Base-by-base conservation (phyloP, 768 basidiomycete genomes). In the Mycena amicta region DNA sequence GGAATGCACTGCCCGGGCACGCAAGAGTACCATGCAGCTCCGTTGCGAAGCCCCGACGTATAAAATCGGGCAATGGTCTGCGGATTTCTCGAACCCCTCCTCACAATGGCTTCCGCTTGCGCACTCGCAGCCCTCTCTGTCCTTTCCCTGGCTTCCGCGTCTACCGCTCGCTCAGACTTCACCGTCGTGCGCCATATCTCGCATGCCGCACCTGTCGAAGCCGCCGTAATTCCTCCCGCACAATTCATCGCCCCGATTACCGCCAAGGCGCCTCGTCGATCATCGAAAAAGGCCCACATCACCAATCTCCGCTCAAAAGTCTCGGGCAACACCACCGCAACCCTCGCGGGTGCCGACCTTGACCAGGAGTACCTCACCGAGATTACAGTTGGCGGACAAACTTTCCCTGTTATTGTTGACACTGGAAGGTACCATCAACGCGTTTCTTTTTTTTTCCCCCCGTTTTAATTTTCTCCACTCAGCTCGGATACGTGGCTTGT, bases 401-500 rank as follows among this genome's bases (percentile, higher is more conserved):
- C 54, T 6, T 63, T 66, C 55, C 29, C 40, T 18, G 52, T 66
- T 25, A 63, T 63, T 23, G 37, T 63, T 13, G 64, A 66, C 56
- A 63, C 56, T 4, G 64, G 64, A 8, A 63, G 61, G 65, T 63
- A 50, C 18, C 40, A n/a, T n/a, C n/a, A n/a, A n/a, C n/a, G n/a
- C n/a, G n/a, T n/a, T n/a, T 45, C 13, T 43, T 25, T 18, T 52
- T 26, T 31, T 27, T 20, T 15, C 23, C 28, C 23, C 45, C 8
- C 11, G 23, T 20, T 26, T 33, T 43, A 22, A 23, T 29, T 37
- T 43, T 3, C 5, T 31, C 30, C 29, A 26, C 41, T 41, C 31
- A 68, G 67, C 26, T 62, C 63, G 8, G 65, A 68, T 31, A 64
- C 65, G 5, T 68, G 64, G 61, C 55, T 64, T 2, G 45, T 53